Evolutionary conservation across 1,139 yeast genomes (phyloP).

Genomic region (Taphrina communis): DNA sequence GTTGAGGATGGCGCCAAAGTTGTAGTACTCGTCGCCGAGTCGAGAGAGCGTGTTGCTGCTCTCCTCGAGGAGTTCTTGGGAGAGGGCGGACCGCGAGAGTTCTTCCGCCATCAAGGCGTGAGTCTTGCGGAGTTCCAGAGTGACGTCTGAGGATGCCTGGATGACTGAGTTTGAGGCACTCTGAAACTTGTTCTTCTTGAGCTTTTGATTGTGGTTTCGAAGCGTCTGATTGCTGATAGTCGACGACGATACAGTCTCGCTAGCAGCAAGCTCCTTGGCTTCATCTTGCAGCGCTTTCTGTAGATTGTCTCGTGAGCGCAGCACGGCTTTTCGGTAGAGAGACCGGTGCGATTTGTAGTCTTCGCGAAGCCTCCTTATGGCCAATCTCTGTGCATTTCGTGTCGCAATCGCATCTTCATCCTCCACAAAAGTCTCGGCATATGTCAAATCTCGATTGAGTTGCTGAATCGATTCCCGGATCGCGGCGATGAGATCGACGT

Average conservation of each 20-base stretch:
- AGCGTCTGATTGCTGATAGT: not conserved
- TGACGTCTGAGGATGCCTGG: conserved; percentile 39
- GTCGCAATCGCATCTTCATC: conserved; percentile 24
- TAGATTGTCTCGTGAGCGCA: conserved; percentile 12
- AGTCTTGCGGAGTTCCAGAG: conserved; percentile 38
- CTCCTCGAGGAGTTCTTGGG: conserved; percentile 64
- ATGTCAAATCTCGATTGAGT: conserved; percentile 25
- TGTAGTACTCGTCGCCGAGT: conserved; percentile 60
- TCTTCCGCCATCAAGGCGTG: conserved; percentile 47
- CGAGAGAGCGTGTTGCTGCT: conserved; percentile 61
- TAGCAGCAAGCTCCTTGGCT: conserved; percentile 10
- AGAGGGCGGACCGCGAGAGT: conserved; percentile 63
- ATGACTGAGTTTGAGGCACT: conserved; percentile 27
- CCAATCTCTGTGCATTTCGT: conserved; percentile 18
- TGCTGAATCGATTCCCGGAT: conserved; percentile 29
- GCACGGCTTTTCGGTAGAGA: conserved; percentile 27
- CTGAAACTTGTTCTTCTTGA: conserved; percentile 10
- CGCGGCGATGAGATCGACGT: conserved; percentile 20
- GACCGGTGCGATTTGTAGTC: conserved; percentile 18
- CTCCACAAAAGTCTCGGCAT: conserved; percentile 14
- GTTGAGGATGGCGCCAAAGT: conserved; percentile 61
- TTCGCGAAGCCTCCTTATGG: conserved; percentile 6
- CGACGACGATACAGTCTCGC: not conserved
- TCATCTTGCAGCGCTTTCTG: conserved; percentile 7
- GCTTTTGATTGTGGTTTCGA: not conserved